A percentile compares a stretch with the other conserved stretches of the same genome.
These are phyloP conservation scores for Magnolia changhungtana DNA, from an alignment of 164 flowering plant genomes.

Conservation along the genomic window DNA sequence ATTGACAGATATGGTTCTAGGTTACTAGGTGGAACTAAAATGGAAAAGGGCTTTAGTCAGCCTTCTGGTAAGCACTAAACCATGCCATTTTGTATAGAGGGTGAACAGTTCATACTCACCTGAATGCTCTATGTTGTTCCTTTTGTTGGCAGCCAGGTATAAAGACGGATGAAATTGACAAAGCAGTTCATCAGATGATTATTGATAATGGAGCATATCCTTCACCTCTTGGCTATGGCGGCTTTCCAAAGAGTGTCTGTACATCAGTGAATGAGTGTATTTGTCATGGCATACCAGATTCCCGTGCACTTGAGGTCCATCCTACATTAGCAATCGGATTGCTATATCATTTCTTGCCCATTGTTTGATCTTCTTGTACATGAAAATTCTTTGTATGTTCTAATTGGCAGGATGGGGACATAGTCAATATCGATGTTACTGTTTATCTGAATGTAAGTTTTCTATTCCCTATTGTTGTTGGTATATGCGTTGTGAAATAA, in stretches of 20 bases:
- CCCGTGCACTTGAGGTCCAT: slow-evolving; percentile 83
- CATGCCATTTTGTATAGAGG: not conserved
- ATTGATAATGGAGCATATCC: slow-evolving; percentile 98
- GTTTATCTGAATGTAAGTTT: slow-evolving; percentile 82
- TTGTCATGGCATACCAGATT: slow-evolving; percentile 99
- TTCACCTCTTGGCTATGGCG: slow-evolving; percentile 96
- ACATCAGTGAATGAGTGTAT: slow-evolving; percentile 99
- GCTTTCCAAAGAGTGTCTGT: slow-evolving; percentile 99
- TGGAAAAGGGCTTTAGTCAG: no score
- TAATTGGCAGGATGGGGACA: slow-evolving; percentile 88
- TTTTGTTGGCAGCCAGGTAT: slow-evolving; percentile 87
- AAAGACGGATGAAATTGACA: slow-evolving; percentile 89
- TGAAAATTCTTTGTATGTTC: slow-evolving; percentile 4
- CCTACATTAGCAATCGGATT: slow-evolving; percentile 6
- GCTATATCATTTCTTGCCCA: not conserved
- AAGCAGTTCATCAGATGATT: slow-evolving; percentile 97
- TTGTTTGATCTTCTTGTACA: not conserved
- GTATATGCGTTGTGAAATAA: not conserved
- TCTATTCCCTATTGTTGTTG: slow-evolving; percentile 1
- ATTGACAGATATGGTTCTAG: not conserved
- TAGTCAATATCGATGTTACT: slow-evolving; percentile 93
- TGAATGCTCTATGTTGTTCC: slow-evolving; percentile 10
- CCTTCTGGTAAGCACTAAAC: not conserved
- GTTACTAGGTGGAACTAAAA: not conserved
- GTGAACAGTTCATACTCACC: not conserved